Percentiles rank a stretch among this genome's conserved stretches.
These are phyloP conservation scores for Penstemon eatonii DNA, from an alignment of 257 asterid species.

Conservation along the genomic window DNA sequence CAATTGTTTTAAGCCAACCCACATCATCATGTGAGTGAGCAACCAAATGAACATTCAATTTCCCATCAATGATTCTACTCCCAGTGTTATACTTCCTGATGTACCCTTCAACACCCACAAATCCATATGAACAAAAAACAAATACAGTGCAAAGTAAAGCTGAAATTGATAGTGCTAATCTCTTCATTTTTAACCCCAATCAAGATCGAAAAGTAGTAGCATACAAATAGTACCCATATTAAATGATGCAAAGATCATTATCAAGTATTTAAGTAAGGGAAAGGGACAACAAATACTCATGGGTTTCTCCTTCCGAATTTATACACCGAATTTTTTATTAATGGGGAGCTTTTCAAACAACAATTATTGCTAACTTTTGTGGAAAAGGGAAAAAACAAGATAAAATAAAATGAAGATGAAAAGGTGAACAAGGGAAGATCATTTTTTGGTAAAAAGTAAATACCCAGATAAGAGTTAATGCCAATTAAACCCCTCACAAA, in stretches of 20 bases:
- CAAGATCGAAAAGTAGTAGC: slow-evolving; percentile 1
- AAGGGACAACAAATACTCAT: slow-evolving; percentile 19
- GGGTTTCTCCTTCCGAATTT: slow-evolving; percentile 16
- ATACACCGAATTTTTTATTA: slow-evolving; percentile 27
- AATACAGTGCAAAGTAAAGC: slow-evolving; percentile 35
- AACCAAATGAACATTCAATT: slow-evolving; percentile 88
- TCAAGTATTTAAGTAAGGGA: not conserved
- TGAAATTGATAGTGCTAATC: slow-evolving; percentile 21
- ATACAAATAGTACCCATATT: not conserved
- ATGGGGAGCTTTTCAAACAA: not conserved
- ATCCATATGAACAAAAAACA: slow-evolving; percentile 33
- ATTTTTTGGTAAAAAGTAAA: slow-evolving; percentile 6
- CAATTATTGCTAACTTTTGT: not conserved
- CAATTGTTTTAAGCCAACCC: slow-evolving; percentile 91
- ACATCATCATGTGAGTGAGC: slow-evolving; percentile 92
- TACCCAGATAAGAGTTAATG: not conserved
- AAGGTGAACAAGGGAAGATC: not conserved
- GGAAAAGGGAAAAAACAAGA: not conserved
- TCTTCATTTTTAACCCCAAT: slow-evolving; percentile 37
- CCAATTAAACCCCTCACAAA: too few relatives aligned
- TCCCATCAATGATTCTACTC: slow-evolving; percentile 59
- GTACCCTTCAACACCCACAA: slow-evolving; percentile 41
- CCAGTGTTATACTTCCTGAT: slow-evolving; percentile 49
- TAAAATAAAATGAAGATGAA: too few relatives aligned
- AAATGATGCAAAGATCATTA: not conserved